These are phyloP conservation scores for Heterobasidion occidentale DNA, from an alignment of 1,284 basidiomycete species.

Conservation along the genomic window DNA sequence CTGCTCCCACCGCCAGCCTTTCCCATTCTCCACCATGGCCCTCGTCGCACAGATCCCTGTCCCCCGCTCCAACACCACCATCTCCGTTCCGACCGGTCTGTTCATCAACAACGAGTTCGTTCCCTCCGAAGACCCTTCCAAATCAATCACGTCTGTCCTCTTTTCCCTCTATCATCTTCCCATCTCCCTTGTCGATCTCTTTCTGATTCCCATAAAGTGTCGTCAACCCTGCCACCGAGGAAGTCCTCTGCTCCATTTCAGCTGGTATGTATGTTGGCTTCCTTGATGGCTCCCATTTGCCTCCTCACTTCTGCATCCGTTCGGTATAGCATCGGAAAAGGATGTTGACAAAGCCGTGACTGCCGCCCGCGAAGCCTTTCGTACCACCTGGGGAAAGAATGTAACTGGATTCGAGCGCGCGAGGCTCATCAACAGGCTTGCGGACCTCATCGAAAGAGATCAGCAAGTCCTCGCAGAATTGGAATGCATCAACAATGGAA, in stretches of 20 bases:
- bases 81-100: conserved; percentile 71
- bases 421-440: conserved; percentile 76
- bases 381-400: conserved; percentile 87
- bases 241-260: conserved; percentile 57
- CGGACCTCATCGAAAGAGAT: conserved; percentile 88
- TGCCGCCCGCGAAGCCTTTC: conserved; percentile 80
- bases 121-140: conserved; percentile 51
- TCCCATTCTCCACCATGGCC: conserved; percentile 9
- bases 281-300: neutral
- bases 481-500: conserved; percentile 79
- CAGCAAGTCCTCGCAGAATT: conserved; percentile 70
- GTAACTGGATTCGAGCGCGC: conserved; percentile 78
- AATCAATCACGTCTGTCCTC: conserved; percentile 46
- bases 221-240: conserved; percentile 72
- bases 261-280: conserved; percentile 38
- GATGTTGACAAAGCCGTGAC: conserved; percentile 82
- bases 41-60: conserved; percentile 18
- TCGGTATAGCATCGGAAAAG: conserved; percentile 48
- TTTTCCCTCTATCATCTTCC: conserved; percentile 1
- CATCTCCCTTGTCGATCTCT: conserved; percentile 7
- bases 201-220: conserved; percentile 30
- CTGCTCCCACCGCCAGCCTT: neutral
- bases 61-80: conserved; percentile 33
- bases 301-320: neutral
- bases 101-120: conserved; percentile 92